Evolutionary conservation across 257 asterid genomes (phyloP).

Genomic region (Leptodermis oblonga): DNA sequence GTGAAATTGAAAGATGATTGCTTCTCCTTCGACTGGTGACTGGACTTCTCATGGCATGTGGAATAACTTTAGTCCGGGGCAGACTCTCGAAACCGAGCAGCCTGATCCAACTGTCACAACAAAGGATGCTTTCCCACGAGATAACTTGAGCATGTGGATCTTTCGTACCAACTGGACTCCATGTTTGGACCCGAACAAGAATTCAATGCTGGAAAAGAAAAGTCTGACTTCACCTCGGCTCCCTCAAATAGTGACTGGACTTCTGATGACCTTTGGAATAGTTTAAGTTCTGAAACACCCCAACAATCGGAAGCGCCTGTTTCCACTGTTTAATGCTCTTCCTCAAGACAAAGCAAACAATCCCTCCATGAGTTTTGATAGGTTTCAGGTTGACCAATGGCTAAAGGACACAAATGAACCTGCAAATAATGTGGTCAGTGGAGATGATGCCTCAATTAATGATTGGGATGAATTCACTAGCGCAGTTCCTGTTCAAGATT

Average conservation of each 20-base stretch:
- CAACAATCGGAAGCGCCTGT: conserved; percentile 30
- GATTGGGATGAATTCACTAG: conserved; percentile 74
- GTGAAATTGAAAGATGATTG: conserved; percentile 27
- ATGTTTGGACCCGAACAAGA: conserved; percentile 46
- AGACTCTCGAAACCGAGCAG: conserved; percentile 27
- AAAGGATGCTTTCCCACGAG: conserved; percentile 27
- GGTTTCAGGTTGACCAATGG: conserved; percentile 49
- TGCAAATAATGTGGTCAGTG: conserved; percentile 16
- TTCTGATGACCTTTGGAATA: conserved; percentile 48
- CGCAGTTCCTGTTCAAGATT: conserved; percentile 39
- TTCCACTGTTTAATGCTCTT: conserved; percentile 27
- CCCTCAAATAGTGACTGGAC: conserved; percentile 44
- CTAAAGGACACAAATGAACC: conserved; percentile 29
- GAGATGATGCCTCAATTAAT: conserved; percentile 39
- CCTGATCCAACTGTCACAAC: conserved; percentile 32
- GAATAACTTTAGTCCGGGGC: conserved; percentile 38
- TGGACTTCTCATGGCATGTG: conserved; percentile 51
- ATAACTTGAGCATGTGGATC: conserved; percentile 19
- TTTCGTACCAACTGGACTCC: conserved; percentile 51
- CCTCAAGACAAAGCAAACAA: conserved; percentile 19
- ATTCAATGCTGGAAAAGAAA: too few relatives aligned
- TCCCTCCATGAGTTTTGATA: conserved; percentile 35
- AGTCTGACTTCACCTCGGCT: conserved; percentile 34
- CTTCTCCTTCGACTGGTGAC: conserved; percentile 41
- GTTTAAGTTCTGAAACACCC: conserved; percentile 31